Conservation (phyloP, 2,329 filamentous ascomycete species). For the Diaporthe destruens region DNA sequence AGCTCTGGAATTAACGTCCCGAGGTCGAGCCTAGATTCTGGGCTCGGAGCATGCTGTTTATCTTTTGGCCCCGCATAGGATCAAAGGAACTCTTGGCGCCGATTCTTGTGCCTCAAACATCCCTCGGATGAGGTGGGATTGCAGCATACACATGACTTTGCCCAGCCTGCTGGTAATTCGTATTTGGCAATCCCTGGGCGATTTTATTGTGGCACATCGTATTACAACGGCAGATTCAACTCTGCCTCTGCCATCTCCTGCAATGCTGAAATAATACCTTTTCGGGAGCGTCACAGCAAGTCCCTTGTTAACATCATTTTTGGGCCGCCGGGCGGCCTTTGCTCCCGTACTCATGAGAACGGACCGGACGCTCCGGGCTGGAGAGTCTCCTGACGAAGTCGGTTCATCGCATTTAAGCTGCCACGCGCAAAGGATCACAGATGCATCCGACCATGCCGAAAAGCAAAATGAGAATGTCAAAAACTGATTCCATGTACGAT, state of each 20-base stretch:
- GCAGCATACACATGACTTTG: neutral
- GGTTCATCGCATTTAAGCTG: neutral
- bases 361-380: neutral
- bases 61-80: constrained; percentile 8
- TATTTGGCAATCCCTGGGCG: neutral
- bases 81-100: constrained; percentile 4
- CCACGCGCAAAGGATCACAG: neutral
- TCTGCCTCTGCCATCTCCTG: neutral
- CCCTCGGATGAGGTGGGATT: constrained; percentile 5
- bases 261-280: neutral
- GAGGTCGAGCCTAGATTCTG: constrained; percentile 3
- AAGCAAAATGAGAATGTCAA: neutral
- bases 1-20: neutral
- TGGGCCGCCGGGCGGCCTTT: no score
- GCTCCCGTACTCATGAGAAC: neutral
- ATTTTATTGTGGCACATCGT: neutral
- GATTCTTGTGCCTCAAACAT: constrained; percentile 4
- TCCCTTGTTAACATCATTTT: neutral
- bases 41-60: neutral
- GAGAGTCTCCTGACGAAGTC: neutral
- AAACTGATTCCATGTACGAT: no score
- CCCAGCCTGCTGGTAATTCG: constrained; percentile 2
- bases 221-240: constrained; percentile 19
- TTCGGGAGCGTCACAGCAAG: neutral
- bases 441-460: neutral